Evolutionary conservation across 768 basidiomycete genomes (phyloP).

Genomic region (Cubamyces sp.): DNA sequence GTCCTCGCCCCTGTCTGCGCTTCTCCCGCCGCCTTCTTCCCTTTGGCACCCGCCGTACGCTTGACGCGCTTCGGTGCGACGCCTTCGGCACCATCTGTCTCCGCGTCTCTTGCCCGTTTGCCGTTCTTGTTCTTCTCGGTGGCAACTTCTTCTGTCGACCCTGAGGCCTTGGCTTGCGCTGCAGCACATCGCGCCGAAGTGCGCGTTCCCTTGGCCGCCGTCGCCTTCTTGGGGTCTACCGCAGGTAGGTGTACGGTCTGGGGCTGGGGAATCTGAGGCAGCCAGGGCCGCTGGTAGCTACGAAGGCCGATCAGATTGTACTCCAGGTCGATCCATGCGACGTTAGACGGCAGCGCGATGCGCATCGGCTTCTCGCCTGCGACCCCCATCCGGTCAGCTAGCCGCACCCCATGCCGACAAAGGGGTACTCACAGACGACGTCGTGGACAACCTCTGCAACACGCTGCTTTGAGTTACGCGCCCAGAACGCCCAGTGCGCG

Average conservation of each 20-base stretch:
- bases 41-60: neutral
- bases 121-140: neutral
- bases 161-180: neutral
- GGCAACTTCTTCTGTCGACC: neutral
- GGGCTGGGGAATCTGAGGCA: neutral
- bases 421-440: slow-evolving; percentile 3
- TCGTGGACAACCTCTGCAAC: slow-evolving; percentile 12
- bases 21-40: neutral
- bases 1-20: neutral
- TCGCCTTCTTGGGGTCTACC: neutral
- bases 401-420: neutral
- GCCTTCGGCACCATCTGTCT: neutral
- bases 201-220: neutral
- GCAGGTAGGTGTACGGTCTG: neutral
- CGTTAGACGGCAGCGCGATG: neutral
- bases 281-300: slow-evolving; percentile 1
- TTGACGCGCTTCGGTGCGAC: neutral
- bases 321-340: slow-evolving; percentile 12
- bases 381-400: neutral
- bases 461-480: neutral
- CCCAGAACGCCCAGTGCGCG: slow-evolving; percentile 23
- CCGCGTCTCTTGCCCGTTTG: neutral
- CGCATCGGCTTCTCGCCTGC: slow-evolving; percentile 6
- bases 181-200: neutral
- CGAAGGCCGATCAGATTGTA: slow-evolving; percentile 1